Conservation (phyloP, 768 basidiomycete species). For the Holtermannia corniformis region DNA sequence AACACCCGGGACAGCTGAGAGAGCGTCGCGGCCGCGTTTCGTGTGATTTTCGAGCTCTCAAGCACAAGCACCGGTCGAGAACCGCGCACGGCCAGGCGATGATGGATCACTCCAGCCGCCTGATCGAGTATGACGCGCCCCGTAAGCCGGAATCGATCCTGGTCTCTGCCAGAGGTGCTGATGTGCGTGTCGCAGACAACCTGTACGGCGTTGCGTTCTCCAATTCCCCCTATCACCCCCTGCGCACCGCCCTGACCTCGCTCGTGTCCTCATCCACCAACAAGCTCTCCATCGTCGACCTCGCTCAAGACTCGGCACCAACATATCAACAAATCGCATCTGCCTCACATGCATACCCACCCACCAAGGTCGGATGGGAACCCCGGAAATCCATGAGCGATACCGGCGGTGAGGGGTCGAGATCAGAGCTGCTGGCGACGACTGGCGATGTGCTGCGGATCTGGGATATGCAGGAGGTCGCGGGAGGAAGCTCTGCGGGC, state of each 20-base stretch:
- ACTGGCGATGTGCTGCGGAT: conserved; percentile 87
- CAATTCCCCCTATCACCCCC: conserved; percentile 58
- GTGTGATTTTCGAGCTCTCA: too few relatives aligned
- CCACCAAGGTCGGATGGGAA: conserved; percentile 88
- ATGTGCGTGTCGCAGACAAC: conserved; percentile 20
- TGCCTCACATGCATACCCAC: conserved; percentile 80
- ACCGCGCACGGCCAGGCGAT: too few relatives aligned
- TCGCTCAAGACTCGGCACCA: conserved; percentile 55
- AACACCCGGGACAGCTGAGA: too few relatives aligned
- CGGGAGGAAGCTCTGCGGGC: conserved; percentile 28
- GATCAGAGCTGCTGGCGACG: conserved; percentile 76
- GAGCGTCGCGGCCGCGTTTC: too few relatives aligned
- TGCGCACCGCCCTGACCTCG: conserved; percentile 76
- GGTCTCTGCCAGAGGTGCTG: conserved; percentile 33
- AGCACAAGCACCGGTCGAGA: too few relatives aligned
- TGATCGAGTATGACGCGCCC: conserved; percentile 78
- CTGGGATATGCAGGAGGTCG: conserved; percentile 74
- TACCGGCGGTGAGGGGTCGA: conserved; percentile 16
- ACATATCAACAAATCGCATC: conserved; percentile 76
- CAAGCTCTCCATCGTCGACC: conserved; percentile 24
- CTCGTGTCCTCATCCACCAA: conserved; percentile 61
- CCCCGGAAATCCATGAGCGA: conserved; percentile 57
- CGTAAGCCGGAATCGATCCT: conserved; percentile 62
- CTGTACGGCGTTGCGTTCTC: conserved; percentile 40
- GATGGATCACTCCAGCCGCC: too few relatives aligned